Percentiles rank a stretch among this genome's conserved stretches.
Conservation (phyloP, 345 rosid genomes). For the Eucalyptus sideroxylon region DNA sequence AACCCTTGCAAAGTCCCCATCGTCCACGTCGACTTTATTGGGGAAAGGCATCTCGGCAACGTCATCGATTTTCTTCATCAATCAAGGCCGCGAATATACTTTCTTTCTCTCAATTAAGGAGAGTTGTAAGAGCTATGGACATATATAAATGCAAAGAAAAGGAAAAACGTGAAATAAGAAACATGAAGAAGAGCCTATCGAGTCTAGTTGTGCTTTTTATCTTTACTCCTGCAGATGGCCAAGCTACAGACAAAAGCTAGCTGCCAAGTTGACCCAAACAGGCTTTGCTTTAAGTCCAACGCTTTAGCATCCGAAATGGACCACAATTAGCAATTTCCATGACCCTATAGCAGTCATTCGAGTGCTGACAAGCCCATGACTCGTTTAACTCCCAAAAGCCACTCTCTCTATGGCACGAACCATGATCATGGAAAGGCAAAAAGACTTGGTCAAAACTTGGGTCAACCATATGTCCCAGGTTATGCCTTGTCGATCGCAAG, state of each 20-base stretch:
- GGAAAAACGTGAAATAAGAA: neutral
- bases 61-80: neutral
- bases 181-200: neutral
- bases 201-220: neutral
- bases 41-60: neutral
- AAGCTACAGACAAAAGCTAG: neutral
- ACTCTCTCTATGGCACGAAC: neutral
- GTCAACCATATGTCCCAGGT: neutral
- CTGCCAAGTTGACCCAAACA: neutral
- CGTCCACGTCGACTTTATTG: neutral
- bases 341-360: neutral
- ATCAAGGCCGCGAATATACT: neutral
- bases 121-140: neutral
- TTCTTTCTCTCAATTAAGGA: neutral
- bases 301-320: neutral
- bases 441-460: neutral
- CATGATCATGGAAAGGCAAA: neutral
- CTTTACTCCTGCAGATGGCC: neutral
- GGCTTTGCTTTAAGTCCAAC: neutral
- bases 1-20: neutral
- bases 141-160: neutral
- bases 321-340: neutral
- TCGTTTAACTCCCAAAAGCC: neutral
- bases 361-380: neutral
- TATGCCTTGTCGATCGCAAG: neutral